Evolutionary conservation across 306 rosid species (phyloP), one percentile per base, ranked within the genome.

Genomic region (Ormosia emarginata): DNA sequence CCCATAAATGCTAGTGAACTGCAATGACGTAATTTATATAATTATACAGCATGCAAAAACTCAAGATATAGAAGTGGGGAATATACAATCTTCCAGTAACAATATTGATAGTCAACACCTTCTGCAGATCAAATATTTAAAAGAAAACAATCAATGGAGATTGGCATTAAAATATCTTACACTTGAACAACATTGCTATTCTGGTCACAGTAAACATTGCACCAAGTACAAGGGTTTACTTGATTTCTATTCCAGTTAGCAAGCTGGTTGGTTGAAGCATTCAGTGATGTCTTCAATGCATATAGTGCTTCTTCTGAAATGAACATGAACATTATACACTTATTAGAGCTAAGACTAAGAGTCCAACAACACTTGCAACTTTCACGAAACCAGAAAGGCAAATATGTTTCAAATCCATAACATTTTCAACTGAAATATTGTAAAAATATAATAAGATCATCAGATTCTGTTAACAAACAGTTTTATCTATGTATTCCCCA

Each of bases 211-310:
- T 77, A 83, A 86, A 94, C 94, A 89, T 77, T 86, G 79, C 95
- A 72, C 98, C 98, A 94, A 64, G 97, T 91, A 82, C 98, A 94
- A 24, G 98, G 98, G 75, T 83, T 89, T 29, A 92, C 97, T 90
- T 85, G 92, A 83, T 89, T 57, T 69, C 33, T 82, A 78, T 89
- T 92, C 97, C 97, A 92, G 84, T 91, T 93, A 63, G 73, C 65
- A 85, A 94, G 98, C 85, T 91, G 94, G 82, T 18, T 67, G 9
- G 79, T 7, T 30, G 98, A 86, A 74, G 89, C 91, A 81, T 89
- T 90, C 87, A 92, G 41, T 59, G 94, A 85, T 13, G 0, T 55
- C 79, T 40, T 91, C 91, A 92, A 74, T 32, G 94, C 84, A 90
- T 0, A 83, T 14, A 94, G 89, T 24, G 97, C 98, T 50, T 90